Conservation (phyloP, 495 filamentous ascomycete species). For the Talaromyces trachyspermus region DNA sequence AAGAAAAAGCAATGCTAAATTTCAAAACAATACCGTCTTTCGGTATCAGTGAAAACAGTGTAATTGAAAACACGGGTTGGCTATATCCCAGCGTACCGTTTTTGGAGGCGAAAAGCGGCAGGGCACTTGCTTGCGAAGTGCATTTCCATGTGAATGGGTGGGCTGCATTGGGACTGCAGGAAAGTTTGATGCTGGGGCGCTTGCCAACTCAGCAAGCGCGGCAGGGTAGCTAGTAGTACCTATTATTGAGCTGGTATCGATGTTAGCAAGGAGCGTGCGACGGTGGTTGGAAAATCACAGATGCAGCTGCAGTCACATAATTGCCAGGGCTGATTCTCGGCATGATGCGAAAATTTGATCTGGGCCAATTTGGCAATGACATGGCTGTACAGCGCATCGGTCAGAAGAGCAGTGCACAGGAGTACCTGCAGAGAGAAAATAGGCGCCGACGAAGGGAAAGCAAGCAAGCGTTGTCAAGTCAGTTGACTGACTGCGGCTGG, state of each 20-base stretch:
- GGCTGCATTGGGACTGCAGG: conserved; percentile 9
- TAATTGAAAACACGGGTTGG: conserved; percentile 3
- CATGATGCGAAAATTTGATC: conserved; percentile 3
- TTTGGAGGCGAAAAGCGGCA: conserved; percentile 10
- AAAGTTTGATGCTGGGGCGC: conserved; percentile 7
- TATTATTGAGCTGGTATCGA: conserved; percentile 1
- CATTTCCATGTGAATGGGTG: conserved; percentile 10
- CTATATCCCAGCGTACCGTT: background rate
- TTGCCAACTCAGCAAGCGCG: conserved; percentile 8
- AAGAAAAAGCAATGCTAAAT: background rate
- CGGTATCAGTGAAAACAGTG: conserved; percentile 2
- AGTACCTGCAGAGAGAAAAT: conserved; percentile 2
- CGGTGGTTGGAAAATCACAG: no score
- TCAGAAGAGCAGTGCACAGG: background rate
- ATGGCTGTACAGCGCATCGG: background rate
- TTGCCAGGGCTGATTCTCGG: background rate
- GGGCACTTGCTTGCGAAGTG: conserved; percentile 1
- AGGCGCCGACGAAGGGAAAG: background rate
- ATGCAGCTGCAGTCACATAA: background rate
- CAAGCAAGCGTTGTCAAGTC: conserved; percentile 1
- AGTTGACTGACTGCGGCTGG: conserved; percentile 6
- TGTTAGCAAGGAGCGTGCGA: conserved; percentile 8
- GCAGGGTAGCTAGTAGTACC: no score
- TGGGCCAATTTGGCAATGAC: background rate
- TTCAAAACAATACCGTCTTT: background rate